Evolutionary conservation across 306 rosid genomes (phyloP), one percentile per base, ranked within the genome.

Genomic region (Purshia tridentata): DNA sequence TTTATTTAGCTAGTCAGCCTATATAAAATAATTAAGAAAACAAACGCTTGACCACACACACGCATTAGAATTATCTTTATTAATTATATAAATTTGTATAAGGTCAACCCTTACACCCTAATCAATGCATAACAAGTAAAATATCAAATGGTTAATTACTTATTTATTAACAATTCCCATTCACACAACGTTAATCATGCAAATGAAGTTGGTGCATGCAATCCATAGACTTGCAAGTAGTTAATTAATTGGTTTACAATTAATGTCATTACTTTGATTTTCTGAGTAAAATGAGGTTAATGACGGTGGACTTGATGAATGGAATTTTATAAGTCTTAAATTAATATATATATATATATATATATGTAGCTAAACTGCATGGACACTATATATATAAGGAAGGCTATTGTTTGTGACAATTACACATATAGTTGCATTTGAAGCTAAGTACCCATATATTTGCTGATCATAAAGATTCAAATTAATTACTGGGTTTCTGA

Each of bases 1-100:
- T n/a, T n/a, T n/a, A n/a, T n/a, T n/a, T 61, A 61, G 16, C 67
- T 37, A 61, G 67, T 61, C 48, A 58, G 64, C 19, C 44, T 29
- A 11, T n/a, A n/a, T n/a, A n/a, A n/a, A n/a, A n/a, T n/a, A n/a
- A n/a, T n/a, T 7, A 59, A 35, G 20, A 19, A 35, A 46, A 60
- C 66, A 60, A 15, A 37, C 14, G 22, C 39, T 39, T 60, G 67
- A 61, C 67, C 66, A 4, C 6, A 22, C 14, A 39, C 7, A 61
- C n/a, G n/a, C 48, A 61, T 39, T 44, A 35, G 48, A 37, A 7
- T 29, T 29, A 29, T 29, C 35, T 29, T 29, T 1, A 29, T 29
- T 29, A 29, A 29, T 29, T 41, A 22, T 61, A 61, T 40, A 61
- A 61, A 39, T 61, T 46, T 22, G n/a, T 12, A 61, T 44, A 58